phyloP scores from a whole-genome alignment of 805 yeast genomes.

The Zygotorulaspora danielsina region DNA sequence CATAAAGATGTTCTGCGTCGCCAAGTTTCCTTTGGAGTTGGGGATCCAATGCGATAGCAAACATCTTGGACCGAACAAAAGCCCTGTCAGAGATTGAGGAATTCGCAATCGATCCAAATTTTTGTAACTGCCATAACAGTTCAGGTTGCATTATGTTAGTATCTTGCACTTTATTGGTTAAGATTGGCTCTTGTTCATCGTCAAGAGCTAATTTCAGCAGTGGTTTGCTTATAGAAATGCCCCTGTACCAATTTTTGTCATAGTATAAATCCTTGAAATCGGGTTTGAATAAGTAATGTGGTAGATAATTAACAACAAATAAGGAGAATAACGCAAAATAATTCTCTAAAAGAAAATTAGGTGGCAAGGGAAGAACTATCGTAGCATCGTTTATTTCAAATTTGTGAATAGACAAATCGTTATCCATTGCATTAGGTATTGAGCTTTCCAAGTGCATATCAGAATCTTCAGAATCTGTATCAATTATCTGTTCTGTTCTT shows the following conservation, averaged over 20 bases:
- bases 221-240: conserved; percentile 11
- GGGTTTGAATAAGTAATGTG: conserved; percentile 22
- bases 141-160: conserved; percentile 22
- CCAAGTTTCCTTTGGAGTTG: conserved; percentile 18
- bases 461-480: conserved; percentile 6
- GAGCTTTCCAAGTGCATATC: conserved; percentile 3
- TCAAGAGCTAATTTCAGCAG: conserved; percentile 5
- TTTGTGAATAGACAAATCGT: conserved; percentile 4
- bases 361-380: conserved; percentile 25
- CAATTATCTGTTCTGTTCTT: conserved; percentile 4
- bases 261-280: conserved; percentile 27
- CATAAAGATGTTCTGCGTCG: conserved; percentile 29
- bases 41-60: conserved; percentile 23
- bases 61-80: conserved; percentile 22
- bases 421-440: not conserved
- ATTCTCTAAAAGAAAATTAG: conserved; percentile 27
- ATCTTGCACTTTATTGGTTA: conserved; percentile 5
- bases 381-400: conserved; percentile 22
- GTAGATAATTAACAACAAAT: conserved; percentile 24
- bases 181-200: conserved; percentile 7
- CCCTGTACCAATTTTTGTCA: conserved; percentile 28
- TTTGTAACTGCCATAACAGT: conserved; percentile 30
- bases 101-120: conserved; percentile 23
- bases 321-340: conserved; percentile 31
- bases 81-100: conserved; percentile 22